Conservation (phyloP, 1,284 basidiomycete species). For the Caloboletus inedulis region DNA sequence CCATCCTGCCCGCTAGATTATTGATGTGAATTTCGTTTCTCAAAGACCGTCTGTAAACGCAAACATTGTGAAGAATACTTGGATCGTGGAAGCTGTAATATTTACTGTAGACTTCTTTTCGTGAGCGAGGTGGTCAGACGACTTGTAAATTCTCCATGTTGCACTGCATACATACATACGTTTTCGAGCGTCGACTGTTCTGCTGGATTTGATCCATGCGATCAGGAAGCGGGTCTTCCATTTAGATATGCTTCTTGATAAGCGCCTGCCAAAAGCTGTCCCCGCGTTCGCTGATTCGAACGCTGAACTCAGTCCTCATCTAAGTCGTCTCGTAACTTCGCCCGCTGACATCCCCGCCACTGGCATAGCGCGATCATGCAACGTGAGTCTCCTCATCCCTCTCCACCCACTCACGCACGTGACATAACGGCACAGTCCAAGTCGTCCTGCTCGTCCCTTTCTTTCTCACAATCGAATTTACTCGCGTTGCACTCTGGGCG, state of each 20-base stretch:
- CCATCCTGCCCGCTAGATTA: background rate
- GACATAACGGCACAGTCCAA: background rate
- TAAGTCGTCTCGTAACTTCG: no score
- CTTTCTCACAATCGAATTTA: conserved; percentile 16
- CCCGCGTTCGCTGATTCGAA: background rate
- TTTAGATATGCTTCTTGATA: conserved; percentile 7
- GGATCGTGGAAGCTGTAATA: conserved; percentile 12
- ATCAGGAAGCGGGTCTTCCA: conserved; percentile 3
- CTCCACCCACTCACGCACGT: background rate
- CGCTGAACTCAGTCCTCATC: background rate
- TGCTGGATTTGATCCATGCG: no score
- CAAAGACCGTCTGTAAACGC: conserved; percentile 28
- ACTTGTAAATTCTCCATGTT: conserved; percentile 5
- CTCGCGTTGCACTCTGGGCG: conserved; percentile 9
- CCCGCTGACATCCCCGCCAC: background rate
- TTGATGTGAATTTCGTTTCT: background rate
- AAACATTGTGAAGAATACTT: background rate
- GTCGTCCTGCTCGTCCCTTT: conserved; percentile 9
- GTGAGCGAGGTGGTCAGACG: conserved; percentile 2
- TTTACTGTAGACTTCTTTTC: conserved; percentile 21
- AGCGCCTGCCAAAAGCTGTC: background rate
- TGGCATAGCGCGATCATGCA: no score
- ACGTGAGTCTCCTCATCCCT: background rate
- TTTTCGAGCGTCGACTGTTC: background rate
- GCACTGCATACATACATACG: background rate